A percentile compares a stretch with the other conserved stretches of the same genome.
Conservation (phyloP, 768 basidiomycete species). For the Psilocybe tampanensis region DNA sequence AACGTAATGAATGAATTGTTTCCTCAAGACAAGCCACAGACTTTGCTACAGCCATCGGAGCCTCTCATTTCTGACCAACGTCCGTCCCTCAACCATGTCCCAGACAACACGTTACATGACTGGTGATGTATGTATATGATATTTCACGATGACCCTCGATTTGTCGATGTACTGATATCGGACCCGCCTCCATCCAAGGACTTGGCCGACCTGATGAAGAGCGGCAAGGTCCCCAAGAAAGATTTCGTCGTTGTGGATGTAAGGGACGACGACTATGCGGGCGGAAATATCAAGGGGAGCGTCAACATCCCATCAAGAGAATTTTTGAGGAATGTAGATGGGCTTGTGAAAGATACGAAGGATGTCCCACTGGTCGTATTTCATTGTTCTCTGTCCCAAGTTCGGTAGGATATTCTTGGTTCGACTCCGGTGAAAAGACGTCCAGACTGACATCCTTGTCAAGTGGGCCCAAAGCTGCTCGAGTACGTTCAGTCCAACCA, state of each 20-base stretch:
- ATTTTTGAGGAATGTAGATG: conserved; percentile 59
- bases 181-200: conserved; percentile 44
- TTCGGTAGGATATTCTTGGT: conserved; percentile 54
- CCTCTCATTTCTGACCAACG: background rate
- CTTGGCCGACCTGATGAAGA: conserved; percentile 70
- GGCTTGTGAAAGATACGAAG: conserved; percentile 61
- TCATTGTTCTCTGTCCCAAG: conserved; percentile 79
- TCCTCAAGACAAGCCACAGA: background rate
- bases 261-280: conserved; percentile 78
- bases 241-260: conserved; percentile 85
- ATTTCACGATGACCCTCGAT: background rate
- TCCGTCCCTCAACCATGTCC: conserved; percentile 11
- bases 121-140: conserved; percentile 21
- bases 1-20: background rate
- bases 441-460: background rate
- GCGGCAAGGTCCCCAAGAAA: conserved; percentile 51
- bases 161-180: background rate
- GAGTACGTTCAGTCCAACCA: conserved; percentile 49
- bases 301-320: conserved; percentile 62
- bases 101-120: conserved; percentile 25
- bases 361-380: conserved; percentile 69
- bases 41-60: background rate
- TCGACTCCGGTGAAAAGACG: conserved; percentile 5
- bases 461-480: conserved; percentile 80
- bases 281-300: conserved; percentile 76